Evolutionary conservation across 2,329 filamentous ascomycete species (phyloP).

Genomic region (Nectriaceae sp.): DNA sequence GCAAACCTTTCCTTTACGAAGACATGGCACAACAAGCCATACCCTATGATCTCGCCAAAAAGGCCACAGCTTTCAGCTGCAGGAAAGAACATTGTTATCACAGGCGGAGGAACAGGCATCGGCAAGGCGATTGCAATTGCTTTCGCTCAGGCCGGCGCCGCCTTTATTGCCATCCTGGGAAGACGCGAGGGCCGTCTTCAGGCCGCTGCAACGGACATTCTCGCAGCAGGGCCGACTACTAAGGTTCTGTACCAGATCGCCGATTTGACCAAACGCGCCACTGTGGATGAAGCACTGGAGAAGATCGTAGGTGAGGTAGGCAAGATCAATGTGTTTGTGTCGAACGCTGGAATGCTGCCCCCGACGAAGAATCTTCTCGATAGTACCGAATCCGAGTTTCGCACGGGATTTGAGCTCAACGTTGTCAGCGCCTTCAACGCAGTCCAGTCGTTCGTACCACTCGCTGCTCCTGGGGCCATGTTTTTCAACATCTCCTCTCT

Average conservation of each 20-base stretch:
- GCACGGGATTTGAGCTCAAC: slow-evolving; percentile 22
- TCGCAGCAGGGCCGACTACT: slow-evolving; percentile 47
- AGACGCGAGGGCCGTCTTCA: slow-evolving; percentile 34
- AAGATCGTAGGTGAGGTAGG: not conserved
- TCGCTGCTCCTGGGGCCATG: slow-evolving; percentile 14
- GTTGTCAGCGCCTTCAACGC: slow-evolving; percentile 26
- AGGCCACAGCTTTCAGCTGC: slow-evolving; percentile 33
- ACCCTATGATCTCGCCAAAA: slow-evolving; percentile 31
- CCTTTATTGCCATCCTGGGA: slow-evolving; percentile 40
- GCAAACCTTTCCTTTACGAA: slow-evolving; percentile 17
- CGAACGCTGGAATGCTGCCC: slow-evolving; percentile 13
- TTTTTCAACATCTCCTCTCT: slow-evolving; percentile 23
- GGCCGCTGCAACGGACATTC: slow-evolving; percentile 28
- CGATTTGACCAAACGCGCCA: slow-evolving; percentile 26
- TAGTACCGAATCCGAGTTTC: slow-evolving; percentile 5
- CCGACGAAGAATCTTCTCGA: not conserved
- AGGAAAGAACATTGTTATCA: slow-evolving; percentile 58
- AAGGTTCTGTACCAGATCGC: slow-evolving; percentile 38
- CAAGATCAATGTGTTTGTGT: slow-evolving; percentile 19
- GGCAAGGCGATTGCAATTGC: slow-evolving; percentile 63
- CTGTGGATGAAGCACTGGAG: slow-evolving; percentile 3
- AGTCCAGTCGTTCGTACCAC: slow-evolving; percentile 22
- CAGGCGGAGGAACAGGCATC: slow-evolving; percentile 63
- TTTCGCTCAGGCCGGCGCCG: slow-evolving; percentile 46
- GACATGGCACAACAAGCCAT: slow-evolving; percentile 23